Base-by-base conservation (phyloP, 345 rosid species). In the Mangifera indica region DNA sequence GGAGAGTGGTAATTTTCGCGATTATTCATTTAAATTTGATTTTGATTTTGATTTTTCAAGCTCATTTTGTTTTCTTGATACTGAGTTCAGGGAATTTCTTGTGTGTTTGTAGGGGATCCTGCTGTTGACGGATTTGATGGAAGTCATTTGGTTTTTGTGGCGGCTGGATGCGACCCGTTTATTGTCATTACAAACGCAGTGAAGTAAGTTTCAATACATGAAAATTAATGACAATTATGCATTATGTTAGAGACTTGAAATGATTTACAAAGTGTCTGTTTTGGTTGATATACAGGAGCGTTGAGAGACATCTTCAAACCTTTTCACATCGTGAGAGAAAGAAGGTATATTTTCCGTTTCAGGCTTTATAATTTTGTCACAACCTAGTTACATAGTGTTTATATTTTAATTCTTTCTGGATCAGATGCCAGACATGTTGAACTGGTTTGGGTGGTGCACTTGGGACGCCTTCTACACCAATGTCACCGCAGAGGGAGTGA, bases 391-490 rank as follows among this genome's bases (percentile, higher is more conserved):
- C 18, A n/a, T 34, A 20, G 1, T 57, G 69, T 71, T 61, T 64
- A 52, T 70, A 45, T 60, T 21, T 9, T 34, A 29, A n/a, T 70
- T 13, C 44, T 78, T 62, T 7, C 3, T 71, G 57, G 22, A 65
- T 72, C 71, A 86, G 89, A 85, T 82, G 87, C 93, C 88, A 0
- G 88, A 87, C 73, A 81, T 85, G 87, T 77, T 89, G 76, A 87
- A 89, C 66, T 89, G 91, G 91, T 89, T 87, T 78, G 91, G 93
- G 26, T 89, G 93, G 93, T 89, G 89, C 59, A 89, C 91, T 34
- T 89, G 93, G 91, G 93, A 89, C 77, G 93, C 91, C 71, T 87
- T 87, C 76, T 85, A 89, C 72, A 87, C 89, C 12, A 81, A 89
- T 20, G 88, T 89, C 65, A 85, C 83, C 32, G 79, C 85, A 9